Evolutionary conservation across 371 early-diverging fungal species (phyloP).

Genomic region (Rhizopus microsporus): DNA sequence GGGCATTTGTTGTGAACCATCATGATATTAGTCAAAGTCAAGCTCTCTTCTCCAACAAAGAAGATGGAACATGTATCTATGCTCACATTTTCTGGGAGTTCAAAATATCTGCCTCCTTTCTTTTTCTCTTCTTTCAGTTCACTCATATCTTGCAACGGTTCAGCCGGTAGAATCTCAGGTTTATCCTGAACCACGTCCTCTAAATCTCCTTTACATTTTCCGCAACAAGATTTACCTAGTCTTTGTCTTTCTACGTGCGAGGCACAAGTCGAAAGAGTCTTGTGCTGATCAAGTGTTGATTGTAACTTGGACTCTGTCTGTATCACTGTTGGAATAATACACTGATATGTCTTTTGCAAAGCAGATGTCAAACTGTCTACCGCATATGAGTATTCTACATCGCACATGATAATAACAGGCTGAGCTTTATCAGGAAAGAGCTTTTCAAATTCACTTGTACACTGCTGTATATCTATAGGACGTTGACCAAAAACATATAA

Average conservation of each 20-base stretch:
- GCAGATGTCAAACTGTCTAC: constrained; percentile 43
- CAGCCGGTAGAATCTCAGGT: constrained; percentile 3
- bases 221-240: constrained; percentile 16
- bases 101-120: constrained; percentile 55
- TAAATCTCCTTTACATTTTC: constrained; percentile 12
- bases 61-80: constrained; percentile 70
- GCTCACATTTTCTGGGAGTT: constrained; percentile 46
- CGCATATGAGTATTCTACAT: constrained; percentile 73
- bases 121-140: constrained; percentile 24
- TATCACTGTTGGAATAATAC: constrained; percentile 52
- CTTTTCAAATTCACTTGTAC: constrained; percentile 43
- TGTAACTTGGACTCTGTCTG: constrained; percentile 55
- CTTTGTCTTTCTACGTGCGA: constrained; percentile 8
- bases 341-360: constrained; percentile 27
- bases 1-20: constrained; percentile 74
- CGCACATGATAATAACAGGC: constrained; percentile 73
- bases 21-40: constrained; percentile 85
- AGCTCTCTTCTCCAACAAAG: constrained; percentile 82
- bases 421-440: constrained; percentile 38
- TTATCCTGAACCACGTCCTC: constrained; percentile 5
- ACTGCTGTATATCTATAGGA: constrained; percentile 63
- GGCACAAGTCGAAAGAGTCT: not conserved
- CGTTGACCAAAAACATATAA: constrained; percentile 84
- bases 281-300: constrained; percentile 13
- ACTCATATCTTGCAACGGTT: constrained; percentile 12